Base-by-base conservation (phyloP, 169 alveolate species). In the Cryptosporidium sp. region DNA sequence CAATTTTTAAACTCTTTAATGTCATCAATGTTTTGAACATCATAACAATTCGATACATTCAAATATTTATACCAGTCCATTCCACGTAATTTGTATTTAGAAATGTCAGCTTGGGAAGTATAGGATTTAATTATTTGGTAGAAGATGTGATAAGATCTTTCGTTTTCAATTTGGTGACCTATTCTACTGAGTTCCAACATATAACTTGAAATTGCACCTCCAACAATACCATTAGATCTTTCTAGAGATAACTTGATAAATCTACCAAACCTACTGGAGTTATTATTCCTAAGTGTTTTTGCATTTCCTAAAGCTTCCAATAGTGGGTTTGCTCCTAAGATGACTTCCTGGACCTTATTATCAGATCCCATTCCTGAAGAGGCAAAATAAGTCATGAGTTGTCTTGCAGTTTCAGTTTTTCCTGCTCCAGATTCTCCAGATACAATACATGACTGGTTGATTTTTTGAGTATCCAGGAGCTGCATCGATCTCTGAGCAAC, bases 351-450 rank as follows among this genome's bases (percentile, higher is more conserved):
- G 26, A 62, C 65, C 31, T 60, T 60, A 48, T 58, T 87, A 48
- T 42, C 69, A 53, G 56, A 35, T 33, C 33, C 53, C 39, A 29
- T 44, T 71, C 44, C 86, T 33, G 93, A 87, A 62, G 91, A 91
- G 14, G 97, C 96, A 65, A 94, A 93, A 69, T 91, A 95, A 85
- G 61, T 91, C 92, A 95, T 91, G 61, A 95, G 93, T 85, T 95
- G 97, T 84, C 97, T 98, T 39, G 99, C 98, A 48, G 99, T 97
- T 94, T 98, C 99, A 1, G 99, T 98, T 94, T 99, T 99, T 10
- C 99, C 99, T 10, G 99, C 99, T 0, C 99, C 99, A 67, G 99
- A 96, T 91, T 99, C 99, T 0, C 99, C 99, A n/a, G 99, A 96
- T 70, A 99, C 98, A 52, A 99, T 97, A 37, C 99, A 96, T 21